Evolutionary conservation across 2,329 filamentous ascomycete species (phyloP).

Genomic region (Neonectria ditissima): DNA sequence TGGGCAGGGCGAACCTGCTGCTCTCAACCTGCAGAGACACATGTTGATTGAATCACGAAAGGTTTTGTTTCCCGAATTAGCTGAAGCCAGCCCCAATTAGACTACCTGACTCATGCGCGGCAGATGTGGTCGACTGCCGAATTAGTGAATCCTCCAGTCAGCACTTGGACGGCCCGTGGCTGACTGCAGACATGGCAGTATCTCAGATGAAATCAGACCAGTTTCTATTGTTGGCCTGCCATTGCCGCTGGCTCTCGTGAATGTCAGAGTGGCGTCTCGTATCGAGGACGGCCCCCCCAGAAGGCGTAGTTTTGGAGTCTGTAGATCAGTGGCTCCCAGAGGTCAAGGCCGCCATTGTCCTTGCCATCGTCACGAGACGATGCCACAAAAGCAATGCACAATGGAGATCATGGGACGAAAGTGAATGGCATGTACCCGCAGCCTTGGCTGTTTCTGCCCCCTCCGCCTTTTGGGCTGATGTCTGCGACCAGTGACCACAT

Average conservation of each 20-base stretch:
- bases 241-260: conserved; percentile 6
- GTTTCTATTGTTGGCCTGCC: conserved; percentile 15
- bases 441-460: background rate
- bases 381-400: background rate
- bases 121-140: background rate
- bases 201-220: background rate
- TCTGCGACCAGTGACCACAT: background rate
- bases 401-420: background rate
- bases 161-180: conserved; percentile 11
- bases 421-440: background rate
- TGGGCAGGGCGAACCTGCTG: too few species aligned
- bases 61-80: background rate
- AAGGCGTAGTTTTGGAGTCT: background rate
- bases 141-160: conserved; percentile 7
- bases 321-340: background rate
- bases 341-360: background rate
- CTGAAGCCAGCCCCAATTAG: background rate
- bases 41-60: background rate
- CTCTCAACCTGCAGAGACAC: too few species aligned
- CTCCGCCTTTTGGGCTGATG: background rate
- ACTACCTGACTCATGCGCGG: conserved; percentile 1
- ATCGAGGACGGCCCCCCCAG: background rate
- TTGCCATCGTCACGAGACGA: background rate
- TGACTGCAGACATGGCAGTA: background rate
- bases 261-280: conserved; percentile 15